Evolutionary conservation across 2,329 filamentous ascomycete species (phyloP), one percentile per base, ranked within the genome.

Genomic region (Diaporthe velutina): DNA sequence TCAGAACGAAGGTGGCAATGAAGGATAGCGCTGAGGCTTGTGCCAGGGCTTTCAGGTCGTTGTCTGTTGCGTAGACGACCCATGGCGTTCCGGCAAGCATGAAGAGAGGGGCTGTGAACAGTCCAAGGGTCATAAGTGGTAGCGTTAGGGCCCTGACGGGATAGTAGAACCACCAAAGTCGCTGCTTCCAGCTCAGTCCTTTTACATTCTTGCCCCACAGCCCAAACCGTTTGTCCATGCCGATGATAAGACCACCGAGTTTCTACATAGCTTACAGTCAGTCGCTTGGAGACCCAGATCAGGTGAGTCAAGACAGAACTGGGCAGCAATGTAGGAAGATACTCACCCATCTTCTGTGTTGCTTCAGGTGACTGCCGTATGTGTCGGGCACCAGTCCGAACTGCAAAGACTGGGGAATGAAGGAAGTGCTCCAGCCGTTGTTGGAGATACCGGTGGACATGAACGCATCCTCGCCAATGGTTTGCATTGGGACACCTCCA

Each of bases 341-440:
- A 48, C 71, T 58, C 17, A 73, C 86, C 89, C 89, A 90, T 55
- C 89, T 85, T 0, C 87, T 90, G 28, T 88, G 85, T 83, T 91
- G 89, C 82, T 90, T 90, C 10, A 91, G 78, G 78, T 91, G 88
- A 25, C 86, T 85, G 28, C 85, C 85, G 52, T 86, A 90, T 58
- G 90, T 89, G 67, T 90, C 90, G 6, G 90, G 88, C 1, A 92
- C 88, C 2, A 87, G 88, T 50, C 90, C 91, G 57, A 86, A 92
- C 79, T 92, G 90, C 3, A 92, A 83, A 6, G 87, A 85, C 78
- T 92, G 90, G 76, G 90, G 88, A 40, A 91, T 82, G 77, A 88
- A 92, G 0, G 88, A 90, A 2, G 90, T 92, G 78, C 88, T 89
- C 91, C 91, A 93, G 57, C 91, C 91, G 74, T 84, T 86, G 2